Conservation (phyloP, 345 rosid species). For the Eucalyptus polybractea region DNA sequence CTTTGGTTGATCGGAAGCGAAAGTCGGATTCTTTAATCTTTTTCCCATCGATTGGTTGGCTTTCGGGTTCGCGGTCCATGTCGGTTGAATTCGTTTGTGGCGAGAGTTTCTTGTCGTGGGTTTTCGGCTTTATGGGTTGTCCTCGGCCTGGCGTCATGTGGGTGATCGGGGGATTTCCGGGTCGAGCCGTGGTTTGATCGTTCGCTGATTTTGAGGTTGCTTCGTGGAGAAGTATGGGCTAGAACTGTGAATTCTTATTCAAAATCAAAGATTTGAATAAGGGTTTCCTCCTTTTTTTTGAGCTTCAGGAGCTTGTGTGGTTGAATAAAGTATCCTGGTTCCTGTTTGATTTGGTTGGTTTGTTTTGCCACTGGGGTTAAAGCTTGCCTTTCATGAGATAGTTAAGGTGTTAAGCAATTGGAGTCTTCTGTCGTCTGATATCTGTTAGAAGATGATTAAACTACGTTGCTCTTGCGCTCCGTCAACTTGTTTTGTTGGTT, state of each 20-base stretch:
- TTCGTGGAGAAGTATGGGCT: neutral
- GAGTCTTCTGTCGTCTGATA: neutral
- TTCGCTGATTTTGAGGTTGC: neutral
- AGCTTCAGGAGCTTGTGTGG: neutral
- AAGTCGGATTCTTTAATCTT: neutral
- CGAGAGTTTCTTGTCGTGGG: neutral
- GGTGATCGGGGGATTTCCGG: neutral
- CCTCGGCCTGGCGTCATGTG: neutral
- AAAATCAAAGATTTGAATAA: neutral
- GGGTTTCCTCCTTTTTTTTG: neutral
- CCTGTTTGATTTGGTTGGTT: neutral
- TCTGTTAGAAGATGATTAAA: neutral
- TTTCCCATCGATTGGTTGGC: neutral
- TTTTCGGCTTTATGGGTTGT: neutral
- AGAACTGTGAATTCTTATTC: neutral
- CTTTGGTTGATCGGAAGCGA: neutral
- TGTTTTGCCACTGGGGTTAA: neutral
- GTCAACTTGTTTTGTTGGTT: neutral
- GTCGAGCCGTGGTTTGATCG: neutral
- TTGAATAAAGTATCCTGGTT: neutral
- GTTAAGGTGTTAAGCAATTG: neutral
- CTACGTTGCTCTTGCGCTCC: neutral
- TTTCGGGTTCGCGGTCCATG: neutral
- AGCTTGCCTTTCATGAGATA: neutral
- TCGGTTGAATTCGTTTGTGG: neutral